These are phyloP conservation scores for Aspergillus ostianus DNA, from an alignment of 495 filamentous ascomycete species.

Conservation along the genomic window DNA sequence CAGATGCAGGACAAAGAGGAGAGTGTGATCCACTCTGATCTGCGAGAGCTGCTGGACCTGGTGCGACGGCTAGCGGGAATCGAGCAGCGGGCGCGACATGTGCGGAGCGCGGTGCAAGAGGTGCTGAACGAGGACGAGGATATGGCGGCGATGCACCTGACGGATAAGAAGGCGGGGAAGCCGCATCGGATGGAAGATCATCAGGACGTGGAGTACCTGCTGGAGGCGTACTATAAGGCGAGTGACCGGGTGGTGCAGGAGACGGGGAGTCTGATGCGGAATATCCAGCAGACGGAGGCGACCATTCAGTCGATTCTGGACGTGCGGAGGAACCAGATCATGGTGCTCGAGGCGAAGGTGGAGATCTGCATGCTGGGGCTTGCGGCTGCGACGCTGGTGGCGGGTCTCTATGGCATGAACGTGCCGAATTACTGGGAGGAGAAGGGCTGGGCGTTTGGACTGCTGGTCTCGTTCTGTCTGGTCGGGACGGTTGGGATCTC, in stretches of 20 bases:
- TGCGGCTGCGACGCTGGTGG: slow-evolving; percentile 29
- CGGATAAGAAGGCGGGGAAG: slow-evolving; percentile 34
- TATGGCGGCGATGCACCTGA: slow-evolving; percentile 44
- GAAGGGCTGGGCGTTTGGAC: slow-evolving; percentile 23
- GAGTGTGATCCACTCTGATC: slow-evolving; percentile 18
- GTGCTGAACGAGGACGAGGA: slow-evolving; percentile 32
- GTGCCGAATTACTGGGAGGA: slow-evolving; percentile 34
- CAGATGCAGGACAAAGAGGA: slow-evolving; percentile 18
- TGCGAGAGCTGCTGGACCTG: slow-evolving; percentile 23
- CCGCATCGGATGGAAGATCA: slow-evolving; percentile 29
- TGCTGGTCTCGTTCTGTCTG: slow-evolving; percentile 5
- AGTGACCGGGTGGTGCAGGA: slow-evolving; percentile 29
- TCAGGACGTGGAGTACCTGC: slow-evolving; percentile 36
- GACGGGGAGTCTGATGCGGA: slow-evolving; percentile 20
- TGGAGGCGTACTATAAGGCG: slow-evolving; percentile 36
- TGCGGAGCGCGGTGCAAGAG: slow-evolving; percentile 28
- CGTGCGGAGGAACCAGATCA: slow-evolving; percentile 37
- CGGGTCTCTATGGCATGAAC: slow-evolving; percentile 37
- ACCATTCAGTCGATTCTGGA: slow-evolving; percentile 27
- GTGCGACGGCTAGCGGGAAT: slow-evolving; percentile 24
- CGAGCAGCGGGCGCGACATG: slow-evolving; percentile 29
- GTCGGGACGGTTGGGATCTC: background rate
- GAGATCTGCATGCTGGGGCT: slow-evolving; percentile 35
- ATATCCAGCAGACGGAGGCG: slow-evolving; percentile 27
- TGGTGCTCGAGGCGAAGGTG: slow-evolving; percentile 33